Conservation (phyloP, 805 yeast genomes). For the Lachancea mirantina region DNA sequence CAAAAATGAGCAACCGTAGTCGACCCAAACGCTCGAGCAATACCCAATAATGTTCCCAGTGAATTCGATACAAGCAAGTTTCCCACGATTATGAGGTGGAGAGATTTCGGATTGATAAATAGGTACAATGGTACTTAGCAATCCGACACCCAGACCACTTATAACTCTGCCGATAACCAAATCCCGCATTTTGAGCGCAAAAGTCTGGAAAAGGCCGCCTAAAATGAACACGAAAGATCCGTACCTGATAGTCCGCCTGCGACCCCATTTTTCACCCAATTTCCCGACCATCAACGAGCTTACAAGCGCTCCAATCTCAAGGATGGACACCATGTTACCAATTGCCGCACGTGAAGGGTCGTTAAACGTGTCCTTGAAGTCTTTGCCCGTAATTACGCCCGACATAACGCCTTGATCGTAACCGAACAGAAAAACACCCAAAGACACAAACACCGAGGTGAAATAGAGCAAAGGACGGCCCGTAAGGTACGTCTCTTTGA, state of each 20-base stretch:
- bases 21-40: conserved; percentile 80
- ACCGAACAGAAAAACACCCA: conserved; percentile 61
- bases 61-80: conserved; percentile 79
- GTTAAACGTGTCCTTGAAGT: conserved; percentile 62
- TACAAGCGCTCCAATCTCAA: conserved; percentile 81
- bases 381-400: conserved; percentile 69
- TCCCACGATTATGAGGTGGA: conserved; percentile 81
- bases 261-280: conserved; percentile 70
- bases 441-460: conserved; percentile 35
- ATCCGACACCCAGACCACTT: conserved; percentile 82
- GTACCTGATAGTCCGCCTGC: conserved; percentile 68
- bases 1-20: conserved; percentile 61
- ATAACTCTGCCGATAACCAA: conserved; percentile 72
- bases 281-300: conserved; percentile 74
- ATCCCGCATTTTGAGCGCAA: conserved; percentile 44
- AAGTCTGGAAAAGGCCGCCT: conserved; percentile 72
- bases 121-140: conserved; percentile 77
- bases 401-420: conserved; percentile 89
- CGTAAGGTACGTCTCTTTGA: conserved; percentile 15
- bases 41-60: conserved; percentile 82
- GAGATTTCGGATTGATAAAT: conserved; percentile 84
- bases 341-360: conserved; percentile 67
- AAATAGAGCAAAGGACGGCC: conserved; percentile 29
- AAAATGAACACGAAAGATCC: conserved; percentile 73
- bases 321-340: conserved; percentile 82